These are phyloP conservation scores for Limonium bicolor DNA, from an alignment of 148 eudicot genomes.

Conservation along the genomic window DNA sequence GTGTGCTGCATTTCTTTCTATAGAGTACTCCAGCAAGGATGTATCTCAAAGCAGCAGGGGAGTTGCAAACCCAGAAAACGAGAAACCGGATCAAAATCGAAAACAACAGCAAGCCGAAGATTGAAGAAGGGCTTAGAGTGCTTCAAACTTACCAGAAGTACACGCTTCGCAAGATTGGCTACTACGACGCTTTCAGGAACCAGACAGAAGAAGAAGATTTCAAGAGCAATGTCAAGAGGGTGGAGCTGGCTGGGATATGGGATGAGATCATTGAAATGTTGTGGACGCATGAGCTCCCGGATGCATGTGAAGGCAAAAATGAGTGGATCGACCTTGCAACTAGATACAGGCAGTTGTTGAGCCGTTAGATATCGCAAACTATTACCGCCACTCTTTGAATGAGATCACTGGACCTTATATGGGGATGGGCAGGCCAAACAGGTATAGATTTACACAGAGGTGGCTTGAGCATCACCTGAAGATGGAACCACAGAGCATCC, in stretches of 20 bases:
- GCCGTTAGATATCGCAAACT: conserved; percentile 86
- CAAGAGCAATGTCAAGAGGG: conserved; percentile 47
- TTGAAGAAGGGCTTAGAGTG: conserved; percentile 19
- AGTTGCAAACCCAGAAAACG: conserved; percentile 43
- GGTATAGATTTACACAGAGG: conserved; percentile 53
- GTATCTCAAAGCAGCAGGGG: conserved; percentile 79
- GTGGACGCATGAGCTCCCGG: conserved; percentile 65
- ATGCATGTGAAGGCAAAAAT: conserved; percentile 49
- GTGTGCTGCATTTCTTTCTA: conserved; percentile 8
- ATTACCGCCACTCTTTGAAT: conserved; percentile 53
- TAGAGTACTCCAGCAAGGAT: conserved; percentile 74
- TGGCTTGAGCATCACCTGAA: conserved; percentile 70
- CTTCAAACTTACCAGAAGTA: conserved; percentile 44
- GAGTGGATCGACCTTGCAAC: conserved; percentile 93
- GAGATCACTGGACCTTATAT: conserved; percentile 81
- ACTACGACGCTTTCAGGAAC: conserved; percentile 71
- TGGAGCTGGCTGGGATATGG: conserved; percentile 81
- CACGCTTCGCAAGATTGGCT: conserved; percentile 36
- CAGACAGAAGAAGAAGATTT: conserved; percentile 48
- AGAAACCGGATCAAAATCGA: conserved; percentile 39
- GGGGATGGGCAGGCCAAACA: conserved; percentile 50
- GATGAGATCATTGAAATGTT: conserved; percentile 85
- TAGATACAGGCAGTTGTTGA: conserved; percentile 54
- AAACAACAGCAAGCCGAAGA: conserved; percentile 28
- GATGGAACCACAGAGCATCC: conserved; percentile 21